These are phyloP conservation scores for Thelonectria blattea DNA, from an alignment of 2,329 filamentous ascomycete species.

Conservation along the genomic window DNA sequence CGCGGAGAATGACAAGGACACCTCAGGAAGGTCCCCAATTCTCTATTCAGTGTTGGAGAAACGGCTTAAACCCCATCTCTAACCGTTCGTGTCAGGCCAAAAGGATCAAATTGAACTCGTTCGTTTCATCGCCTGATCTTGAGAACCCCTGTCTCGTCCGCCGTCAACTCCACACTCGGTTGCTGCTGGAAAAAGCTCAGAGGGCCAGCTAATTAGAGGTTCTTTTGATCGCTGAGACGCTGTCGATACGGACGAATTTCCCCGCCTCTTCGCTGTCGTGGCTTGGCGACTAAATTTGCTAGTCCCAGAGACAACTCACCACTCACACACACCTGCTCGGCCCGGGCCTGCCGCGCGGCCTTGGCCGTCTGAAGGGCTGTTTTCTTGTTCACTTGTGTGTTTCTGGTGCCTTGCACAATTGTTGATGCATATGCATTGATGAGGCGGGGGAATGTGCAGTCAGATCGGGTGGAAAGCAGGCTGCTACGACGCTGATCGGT, in stretches of 20 bases:
- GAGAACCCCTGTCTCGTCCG: neutral
- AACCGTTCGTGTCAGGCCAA: neutral
- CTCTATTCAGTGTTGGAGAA: neutral
- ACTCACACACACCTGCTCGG: neutral
- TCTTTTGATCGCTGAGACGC: too few species aligned
- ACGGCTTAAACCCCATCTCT: neutral
- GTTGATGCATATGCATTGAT: too few species aligned
- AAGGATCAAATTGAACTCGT: neutral
- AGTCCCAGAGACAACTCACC: too few species aligned
- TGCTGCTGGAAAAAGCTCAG: too few species aligned
- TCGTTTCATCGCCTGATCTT: neutral
- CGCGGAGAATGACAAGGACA: neutral
- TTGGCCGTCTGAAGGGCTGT: neutral
- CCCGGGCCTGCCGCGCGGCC: neutral
- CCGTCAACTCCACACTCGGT: neutral
- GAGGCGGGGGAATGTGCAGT: too few species aligned
- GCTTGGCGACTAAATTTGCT: neutral
- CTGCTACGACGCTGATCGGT: too few species aligned
- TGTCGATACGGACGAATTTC: too few species aligned
- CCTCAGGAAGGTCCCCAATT: neutral
- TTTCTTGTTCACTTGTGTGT: too few species aligned
- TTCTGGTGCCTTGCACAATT: too few species aligned
- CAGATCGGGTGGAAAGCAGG: too few species aligned
- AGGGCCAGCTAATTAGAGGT: too few species aligned
- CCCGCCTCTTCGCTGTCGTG: neutral